These are phyloP conservation scores for Areca catechu DNA, from an alignment of 176 grass and related monocot species.

Conservation along the genomic window DNA sequence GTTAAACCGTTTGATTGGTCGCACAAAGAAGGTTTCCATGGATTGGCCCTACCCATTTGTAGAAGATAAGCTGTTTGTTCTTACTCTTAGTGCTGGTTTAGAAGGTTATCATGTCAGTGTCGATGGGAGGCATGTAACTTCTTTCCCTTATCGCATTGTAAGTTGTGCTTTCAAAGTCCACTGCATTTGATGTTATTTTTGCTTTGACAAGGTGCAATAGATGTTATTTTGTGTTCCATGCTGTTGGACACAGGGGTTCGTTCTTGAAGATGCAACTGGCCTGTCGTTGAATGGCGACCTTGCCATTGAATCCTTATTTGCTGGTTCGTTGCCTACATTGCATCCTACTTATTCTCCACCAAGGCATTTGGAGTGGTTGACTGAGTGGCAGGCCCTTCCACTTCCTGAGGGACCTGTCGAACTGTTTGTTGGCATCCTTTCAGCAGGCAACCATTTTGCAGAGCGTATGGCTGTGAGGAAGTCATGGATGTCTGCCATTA, in stretches of 20 bases:
- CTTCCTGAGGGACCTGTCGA: slow-evolving; percentile 51
- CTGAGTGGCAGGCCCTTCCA: slow-evolving; percentile 45
- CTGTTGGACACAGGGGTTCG: slow-evolving; percentile 42
- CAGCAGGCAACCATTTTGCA: slow-evolving; percentile 80
- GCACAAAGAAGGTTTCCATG: slow-evolving; percentile 43
- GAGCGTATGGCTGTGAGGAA: slow-evolving; percentile 73
- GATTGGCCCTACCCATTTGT: slow-evolving; percentile 67
- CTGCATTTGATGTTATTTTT: background rate
- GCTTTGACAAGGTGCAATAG: background rate
- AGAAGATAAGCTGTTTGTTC: slow-evolving; percentile 57
- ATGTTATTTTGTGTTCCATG: background rate
- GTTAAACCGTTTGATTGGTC: slow-evolving; percentile 77
- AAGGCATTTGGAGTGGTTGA: slow-evolving; percentile 47
- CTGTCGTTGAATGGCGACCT: slow-evolving; percentile 58
- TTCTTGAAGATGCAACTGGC: slow-evolving; percentile 79
- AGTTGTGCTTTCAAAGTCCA: slow-evolving; percentile 17
- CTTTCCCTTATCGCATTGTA: slow-evolving; percentile 74
- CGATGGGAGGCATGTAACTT: slow-evolving; percentile 58
- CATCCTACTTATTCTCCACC: slow-evolving; percentile 49
- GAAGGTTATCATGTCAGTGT: slow-evolving; percentile 85
- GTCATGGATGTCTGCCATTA: slow-evolving; percentile 64
- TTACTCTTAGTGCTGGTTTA: slow-evolving; percentile 70
- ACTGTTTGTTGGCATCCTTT: slow-evolving; percentile 75
- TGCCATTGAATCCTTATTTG: slow-evolving; percentile 56
- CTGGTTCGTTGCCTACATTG: slow-evolving; percentile 58